Conservation (phyloP, 768 basidiomycete genomes). For the Cystobasidium onofrii region DNA sequence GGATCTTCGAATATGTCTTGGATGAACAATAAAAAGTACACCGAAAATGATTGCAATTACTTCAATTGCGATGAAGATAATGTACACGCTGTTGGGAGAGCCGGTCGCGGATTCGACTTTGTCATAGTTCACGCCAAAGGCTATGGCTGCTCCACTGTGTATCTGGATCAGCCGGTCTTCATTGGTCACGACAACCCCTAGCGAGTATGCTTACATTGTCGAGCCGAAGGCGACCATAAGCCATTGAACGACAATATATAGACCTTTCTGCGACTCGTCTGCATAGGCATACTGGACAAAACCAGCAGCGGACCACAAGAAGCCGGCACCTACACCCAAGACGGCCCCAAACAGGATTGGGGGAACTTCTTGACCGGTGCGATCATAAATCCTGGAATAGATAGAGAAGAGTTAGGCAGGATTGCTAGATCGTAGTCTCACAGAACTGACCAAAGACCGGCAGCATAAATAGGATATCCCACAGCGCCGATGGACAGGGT, state of each 20-base stretch:
- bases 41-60: slow-evolving; percentile 9
- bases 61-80: slow-evolving; percentile 27
- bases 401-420: background rate
- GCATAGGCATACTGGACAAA: slow-evolving; percentile 23
- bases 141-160: slow-evolving; percentile 14
- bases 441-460: background rate
- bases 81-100: slow-evolving; percentile 7
- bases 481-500: slow-evolving; percentile 1
- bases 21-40: slow-evolving; percentile 17
- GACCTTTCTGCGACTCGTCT: slow-evolving; percentile 12
- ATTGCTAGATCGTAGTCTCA: background rate
- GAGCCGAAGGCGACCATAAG: slow-evolving; percentile 15
- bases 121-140: slow-evolving; percentile 14
- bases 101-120: slow-evolving; percentile 7
- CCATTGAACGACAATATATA: slow-evolving; percentile 19
- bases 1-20: slow-evolving; percentile 8
- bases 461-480: slow-evolving; percentile 10
- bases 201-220: background rate
- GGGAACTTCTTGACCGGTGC: slow-evolving; percentile 20
- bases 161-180: background rate
- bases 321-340: slow-evolving; percentile 19
- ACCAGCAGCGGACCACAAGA: slow-evolving; percentile 7
- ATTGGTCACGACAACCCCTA: no score
- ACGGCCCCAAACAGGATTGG: slow-evolving; percentile 24
- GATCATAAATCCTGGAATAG: slow-evolving; percentile 17